phyloP scores from a whole-genome alignment of 441 rosid species.

The Metrosideros polymorpha region DNA sequence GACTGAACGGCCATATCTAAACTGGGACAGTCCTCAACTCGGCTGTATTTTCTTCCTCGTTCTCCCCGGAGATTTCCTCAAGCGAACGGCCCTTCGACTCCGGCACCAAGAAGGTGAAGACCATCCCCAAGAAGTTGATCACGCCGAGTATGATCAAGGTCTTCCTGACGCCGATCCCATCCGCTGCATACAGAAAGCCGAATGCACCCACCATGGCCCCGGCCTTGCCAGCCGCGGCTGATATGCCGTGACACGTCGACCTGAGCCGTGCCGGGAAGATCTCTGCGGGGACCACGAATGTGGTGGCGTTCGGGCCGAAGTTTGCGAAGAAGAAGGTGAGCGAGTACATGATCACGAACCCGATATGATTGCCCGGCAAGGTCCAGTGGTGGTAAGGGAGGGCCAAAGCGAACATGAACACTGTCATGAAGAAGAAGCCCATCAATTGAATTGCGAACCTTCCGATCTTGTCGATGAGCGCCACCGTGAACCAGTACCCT shows the following conservation, averaged over 20 bases:
- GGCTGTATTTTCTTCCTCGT: slow-evolving; percentile 13
- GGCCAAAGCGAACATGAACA: slow-evolving; percentile 38
- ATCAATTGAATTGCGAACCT: slow-evolving; percentile 29
- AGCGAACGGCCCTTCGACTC: slow-evolving; percentile 43
- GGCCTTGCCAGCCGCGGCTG: slow-evolving; percentile 46
- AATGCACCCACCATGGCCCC: slow-evolving; percentile 58
- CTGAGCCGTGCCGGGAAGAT: slow-evolving; percentile 53
- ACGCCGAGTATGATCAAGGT: slow-evolving; percentile 26
- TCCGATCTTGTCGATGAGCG: slow-evolving; percentile 23
- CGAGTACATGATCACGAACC: slow-evolving; percentile 39
- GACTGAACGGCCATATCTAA: background rate
- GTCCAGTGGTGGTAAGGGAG: slow-evolving; percentile 54
- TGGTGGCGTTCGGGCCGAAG: slow-evolving; percentile 59
- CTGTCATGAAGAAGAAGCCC: slow-evolving; percentile 42
- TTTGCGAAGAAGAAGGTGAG: slow-evolving; percentile 47
- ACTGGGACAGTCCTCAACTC: background rate
- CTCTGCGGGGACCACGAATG: slow-evolving; percentile 59
- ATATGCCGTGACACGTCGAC: slow-evolving; percentile 57
- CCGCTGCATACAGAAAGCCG: slow-evolving; percentile 26
- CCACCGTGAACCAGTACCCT: slow-evolving; percentile 39
- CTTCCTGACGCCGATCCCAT: slow-evolving; percentile 20
- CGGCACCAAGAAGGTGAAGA: slow-evolving; percentile 23
- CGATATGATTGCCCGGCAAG: slow-evolving; percentile 19
- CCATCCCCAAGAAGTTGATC: slow-evolving; percentile 21
- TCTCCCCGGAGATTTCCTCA: slow-evolving; percentile 46